A percentile compares a stretch with the other conserved stretches of the same genome.
phyloP scores from a whole-genome alignment of 495 filamentous ascomycete genomes.

The Amorphotheca resinae region DNA sequence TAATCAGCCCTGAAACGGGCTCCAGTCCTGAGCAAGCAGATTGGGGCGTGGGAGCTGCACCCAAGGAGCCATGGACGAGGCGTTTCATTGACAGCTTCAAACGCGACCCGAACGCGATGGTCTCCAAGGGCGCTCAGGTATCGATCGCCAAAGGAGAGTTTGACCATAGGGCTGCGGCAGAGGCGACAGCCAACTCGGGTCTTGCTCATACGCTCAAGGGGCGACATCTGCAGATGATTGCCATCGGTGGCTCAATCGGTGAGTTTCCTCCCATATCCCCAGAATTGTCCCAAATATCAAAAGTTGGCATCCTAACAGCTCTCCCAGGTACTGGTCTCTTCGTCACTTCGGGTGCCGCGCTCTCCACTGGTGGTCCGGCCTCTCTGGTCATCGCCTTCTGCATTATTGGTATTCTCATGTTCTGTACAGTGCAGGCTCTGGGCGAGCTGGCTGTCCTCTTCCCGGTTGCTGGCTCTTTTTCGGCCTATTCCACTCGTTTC shows the following conservation, averaged over 20 bases:
- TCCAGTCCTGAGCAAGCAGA: background rate
- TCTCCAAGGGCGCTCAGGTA: conserved; percentile 26
- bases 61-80: conserved; percentile 12
- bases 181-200: conserved; percentile 63
- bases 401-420: conserved; percentile 82
- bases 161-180: conserved; percentile 63
- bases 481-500: conserved; percentile 85
- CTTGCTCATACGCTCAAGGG: conserved; percentile 48
- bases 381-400: conserved; percentile 74
- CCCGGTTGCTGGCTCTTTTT: conserved; percentile 89
- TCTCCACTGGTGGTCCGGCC: conserved; percentile 72
- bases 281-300: too few species aligned
- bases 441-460: conserved; percentile 78
- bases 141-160: conserved; percentile 31
- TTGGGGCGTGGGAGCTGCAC: background rate
- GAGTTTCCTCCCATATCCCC: too few species aligned
- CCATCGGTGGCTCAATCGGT: conserved; percentile 51
- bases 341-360: conserved; percentile 74
- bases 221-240: conserved; percentile 67
- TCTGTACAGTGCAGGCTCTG: conserved; percentile 82
- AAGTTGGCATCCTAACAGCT: too few species aligned
- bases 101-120: conserved; percentile 56
- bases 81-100: conserved; percentile 71
- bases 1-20: conserved; percentile 1
- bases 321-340: conserved; percentile 66